Conservation (phyloP, 345 rosid genomes). For the Trapa bicornis region DNA sequence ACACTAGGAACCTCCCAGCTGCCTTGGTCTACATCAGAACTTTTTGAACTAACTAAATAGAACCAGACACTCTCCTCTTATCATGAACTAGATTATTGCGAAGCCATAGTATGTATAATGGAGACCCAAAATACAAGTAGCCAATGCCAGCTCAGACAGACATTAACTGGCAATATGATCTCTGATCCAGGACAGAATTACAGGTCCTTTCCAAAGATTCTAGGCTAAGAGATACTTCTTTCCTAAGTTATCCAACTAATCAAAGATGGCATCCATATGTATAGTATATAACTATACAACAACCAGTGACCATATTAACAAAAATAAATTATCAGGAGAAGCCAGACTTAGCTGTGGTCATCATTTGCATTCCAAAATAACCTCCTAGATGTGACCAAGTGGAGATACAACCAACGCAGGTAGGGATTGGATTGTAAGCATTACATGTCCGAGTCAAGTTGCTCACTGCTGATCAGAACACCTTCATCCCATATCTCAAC, state of each 20-base stretch:
- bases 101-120: background rate
- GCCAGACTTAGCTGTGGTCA: background rate
- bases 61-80: too few species aligned
- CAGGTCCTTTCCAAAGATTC: background rate
- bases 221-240: background rate
- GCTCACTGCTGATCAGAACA: constrained; percentile 2
- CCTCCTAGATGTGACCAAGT: background rate
- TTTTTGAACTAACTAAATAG: too few species aligned
- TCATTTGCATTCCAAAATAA: background rate
- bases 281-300: background rate
- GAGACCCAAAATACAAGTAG: background rate
- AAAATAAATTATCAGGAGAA: background rate
- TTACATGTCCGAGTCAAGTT: background rate
- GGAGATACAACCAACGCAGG: background rate
- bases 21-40: too few species aligned
- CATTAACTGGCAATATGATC: background rate
- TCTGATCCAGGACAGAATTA: background rate
- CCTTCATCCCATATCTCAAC: constrained; percentile 6
- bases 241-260: background rate
- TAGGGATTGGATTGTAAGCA: background rate
- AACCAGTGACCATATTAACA: background rate
- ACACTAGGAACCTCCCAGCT: too few species aligned
- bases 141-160: background rate
- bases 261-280: background rate
- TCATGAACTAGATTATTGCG: background rate